Conservation (phyloP, 805 yeast genomes). For the Jamesozyma rosinii region DNA sequence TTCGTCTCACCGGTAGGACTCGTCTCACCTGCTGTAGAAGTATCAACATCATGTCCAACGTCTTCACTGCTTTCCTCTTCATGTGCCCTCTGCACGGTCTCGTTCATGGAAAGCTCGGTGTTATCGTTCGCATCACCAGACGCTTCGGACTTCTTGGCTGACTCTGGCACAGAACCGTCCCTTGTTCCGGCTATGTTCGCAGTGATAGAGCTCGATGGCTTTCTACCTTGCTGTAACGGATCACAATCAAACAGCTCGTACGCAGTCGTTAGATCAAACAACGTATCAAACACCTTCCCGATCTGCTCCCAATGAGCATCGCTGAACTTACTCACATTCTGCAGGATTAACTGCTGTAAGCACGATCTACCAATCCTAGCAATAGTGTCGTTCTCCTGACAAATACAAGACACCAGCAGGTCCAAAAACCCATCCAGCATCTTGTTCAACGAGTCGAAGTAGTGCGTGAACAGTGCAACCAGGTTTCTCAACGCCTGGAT, state of each 20-base stretch:
- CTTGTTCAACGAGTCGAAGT: constrained; percentile 64
- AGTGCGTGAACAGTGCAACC: constrained; percentile 74
- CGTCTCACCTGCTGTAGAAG: constrained; percentile 23
- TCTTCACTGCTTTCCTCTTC: constrained; percentile 30
- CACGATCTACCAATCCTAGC: constrained; percentile 92
- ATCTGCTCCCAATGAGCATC: constrained; percentile 67
- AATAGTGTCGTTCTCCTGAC: constrained; percentile 94
- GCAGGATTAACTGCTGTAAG: constrained; percentile 66
- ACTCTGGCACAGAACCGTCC: background rate
- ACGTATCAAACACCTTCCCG: constrained; percentile 50
- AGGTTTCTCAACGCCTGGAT: constrained; percentile 89
- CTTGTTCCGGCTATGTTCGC: background rate
- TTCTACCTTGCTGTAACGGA: constrained; percentile 32
- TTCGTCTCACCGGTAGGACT: constrained; percentile 21
- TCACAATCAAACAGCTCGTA: constrained; percentile 60
- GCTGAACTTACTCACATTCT: constrained; percentile 58
- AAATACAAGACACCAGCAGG: constrained; percentile 75
- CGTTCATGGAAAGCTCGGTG: constrained; percentile 29
- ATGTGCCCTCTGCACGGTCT: constrained; percentile 27
- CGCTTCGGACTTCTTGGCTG: background rate
- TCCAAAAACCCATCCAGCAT: constrained; percentile 73
- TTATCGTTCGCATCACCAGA: constrained; percentile 6
- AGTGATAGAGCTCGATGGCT: constrained; percentile 9
- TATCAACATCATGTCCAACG: constrained; percentile 29
- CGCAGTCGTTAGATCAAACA: constrained; percentile 82